Evolutionary conservation across 2,329 filamentous ascomycete genomes (phyloP).

Genomic region (Ophiosphaerella narmari): DNA sequence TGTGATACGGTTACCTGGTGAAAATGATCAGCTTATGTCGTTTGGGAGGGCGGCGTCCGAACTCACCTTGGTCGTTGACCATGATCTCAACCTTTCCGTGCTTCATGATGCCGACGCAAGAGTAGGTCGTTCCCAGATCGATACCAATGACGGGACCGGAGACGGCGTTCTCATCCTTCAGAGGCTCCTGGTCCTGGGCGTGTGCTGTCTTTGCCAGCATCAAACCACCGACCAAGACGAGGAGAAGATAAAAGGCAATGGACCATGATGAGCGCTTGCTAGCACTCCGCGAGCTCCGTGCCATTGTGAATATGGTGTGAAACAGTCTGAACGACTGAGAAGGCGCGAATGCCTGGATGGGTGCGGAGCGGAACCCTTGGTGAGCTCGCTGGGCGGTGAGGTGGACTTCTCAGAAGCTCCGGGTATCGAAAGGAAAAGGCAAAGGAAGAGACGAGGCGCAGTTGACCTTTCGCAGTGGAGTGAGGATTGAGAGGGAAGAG

Average conservation of each 20-base stretch:
- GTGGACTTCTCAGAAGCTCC: conserved; percentile 30
- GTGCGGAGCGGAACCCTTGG: conserved; percentile 26
- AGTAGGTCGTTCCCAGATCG: conserved; percentile 93
- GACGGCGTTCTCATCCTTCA: conserved; percentile 65
- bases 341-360: conserved; percentile 23
- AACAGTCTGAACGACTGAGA: conserved; percentile 15
- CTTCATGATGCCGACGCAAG: conserved; percentile 77
- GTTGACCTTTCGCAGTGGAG: conserved; percentile 19
- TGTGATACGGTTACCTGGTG: conserved; percentile 49
- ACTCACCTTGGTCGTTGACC: conserved; percentile 50
- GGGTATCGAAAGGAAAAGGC: conserved; percentile 34
- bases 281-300: conserved; percentile 65
- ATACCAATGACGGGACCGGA: conserved; percentile 68
- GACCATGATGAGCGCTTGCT: conserved; percentile 81
- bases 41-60: neutral
- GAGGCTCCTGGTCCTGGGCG: conserved; percentile 70
- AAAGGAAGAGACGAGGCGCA: conserved; percentile 25
- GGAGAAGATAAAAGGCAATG: conserved; percentile 87
- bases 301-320: conserved; percentile 54
- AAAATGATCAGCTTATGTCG: conserved; percentile 27
- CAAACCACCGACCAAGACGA: conserved; percentile 83
- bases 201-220: conserved; percentile 78
- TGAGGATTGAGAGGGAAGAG: conserved; percentile 25
- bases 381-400: conserved; percentile 29
- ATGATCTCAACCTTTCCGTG: conserved; percentile 51